A percentile compares a stretch with the other conserved stretches of the same genome.
phyloP scores from a whole-genome alignment of 2,329 filamentous ascomycete genomes.

The Pseudogymnoascus sp. region DNA sequence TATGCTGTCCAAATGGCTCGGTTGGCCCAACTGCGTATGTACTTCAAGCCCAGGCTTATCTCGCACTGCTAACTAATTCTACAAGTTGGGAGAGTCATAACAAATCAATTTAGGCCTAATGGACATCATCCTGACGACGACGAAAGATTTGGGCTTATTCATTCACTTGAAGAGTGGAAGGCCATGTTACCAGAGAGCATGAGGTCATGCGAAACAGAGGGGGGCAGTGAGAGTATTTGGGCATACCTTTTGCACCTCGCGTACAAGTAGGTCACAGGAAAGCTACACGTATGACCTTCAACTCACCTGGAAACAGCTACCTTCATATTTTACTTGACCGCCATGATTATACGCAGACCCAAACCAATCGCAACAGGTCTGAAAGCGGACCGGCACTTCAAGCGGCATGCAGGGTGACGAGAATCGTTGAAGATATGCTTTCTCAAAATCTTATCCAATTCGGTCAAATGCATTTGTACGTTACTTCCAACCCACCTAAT shows the following conservation, averaged over 20 bases:
- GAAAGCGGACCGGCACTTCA: slow-evolving; percentile 37
- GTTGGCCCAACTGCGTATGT: slow-evolving; percentile 31
- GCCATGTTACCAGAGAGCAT: neutral
- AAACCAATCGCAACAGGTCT: slow-evolving; percentile 26
- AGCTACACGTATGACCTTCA: neutral
- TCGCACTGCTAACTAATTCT: neutral
- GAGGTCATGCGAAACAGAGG: neutral
- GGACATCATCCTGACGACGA: slow-evolving; percentile 12
- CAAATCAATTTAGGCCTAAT: slow-evolving; percentile 28
- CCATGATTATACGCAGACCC: slow-evolving; percentile 33
- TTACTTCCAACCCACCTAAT: neutral
- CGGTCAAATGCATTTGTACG: slow-evolving; percentile 38
- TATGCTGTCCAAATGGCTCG: slow-evolving; percentile 34
- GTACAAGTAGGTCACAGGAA: slow-evolving; percentile 32
- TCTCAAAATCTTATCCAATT: slow-evolving; percentile 37
- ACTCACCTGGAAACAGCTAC: slow-evolving; percentile 28
- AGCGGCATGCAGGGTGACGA: slow-evolving; percentile 38
- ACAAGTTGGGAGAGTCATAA: slow-evolving; percentile 32
- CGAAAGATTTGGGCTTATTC: neutral
- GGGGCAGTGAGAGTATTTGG: slow-evolving; percentile 24
- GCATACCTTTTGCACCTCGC: slow-evolving; percentile 37
- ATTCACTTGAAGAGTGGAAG: slow-evolving; percentile 6
- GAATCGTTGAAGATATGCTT: slow-evolving; percentile 42
- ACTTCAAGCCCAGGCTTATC: neutral
- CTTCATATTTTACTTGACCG: slow-evolving; percentile 40